Conservation (phyloP, 2,329 filamentous ascomycete genomes). For the Sporothrix pseudoabietina region DNA sequence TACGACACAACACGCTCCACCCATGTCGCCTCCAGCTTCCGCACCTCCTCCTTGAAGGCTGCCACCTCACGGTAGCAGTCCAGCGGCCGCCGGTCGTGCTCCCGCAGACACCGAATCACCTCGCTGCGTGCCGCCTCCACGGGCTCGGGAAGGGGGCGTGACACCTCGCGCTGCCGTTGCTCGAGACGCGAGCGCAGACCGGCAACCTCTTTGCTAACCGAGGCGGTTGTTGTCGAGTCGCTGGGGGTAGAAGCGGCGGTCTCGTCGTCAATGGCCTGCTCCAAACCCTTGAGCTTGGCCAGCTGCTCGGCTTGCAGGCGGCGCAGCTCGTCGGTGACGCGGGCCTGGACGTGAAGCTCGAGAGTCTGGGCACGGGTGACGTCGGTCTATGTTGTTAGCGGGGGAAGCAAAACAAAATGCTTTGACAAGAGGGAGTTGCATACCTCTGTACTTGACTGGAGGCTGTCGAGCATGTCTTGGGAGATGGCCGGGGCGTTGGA, state of each 20-base stretch:
- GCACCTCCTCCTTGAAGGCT: conserved; percentile 85
- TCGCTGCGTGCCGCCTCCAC: conserved; percentile 75
- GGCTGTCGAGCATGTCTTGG: conserved; percentile 75
- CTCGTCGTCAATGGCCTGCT: conserved; percentile 37
- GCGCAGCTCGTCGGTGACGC: conserved; percentile 82
- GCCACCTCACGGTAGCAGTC: conserved; percentile 96
- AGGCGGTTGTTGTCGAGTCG: conserved; percentile 32
- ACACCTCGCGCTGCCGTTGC: conserved; percentile 64
- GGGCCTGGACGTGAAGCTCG: conserved; percentile 85
- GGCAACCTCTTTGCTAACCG: conserved; percentile 62
- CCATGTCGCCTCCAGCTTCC: conserved; percentile 81
- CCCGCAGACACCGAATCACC: conserved; percentile 77
- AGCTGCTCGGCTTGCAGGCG: conserved; percentile 72
- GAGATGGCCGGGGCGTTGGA: conserved; percentile 61
- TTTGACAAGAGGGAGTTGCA: conserved; percentile 33
- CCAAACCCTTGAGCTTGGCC: conserved; percentile 63
- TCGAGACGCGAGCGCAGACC: conserved; percentile 62
- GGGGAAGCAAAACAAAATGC: background rate
- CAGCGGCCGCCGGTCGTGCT: conserved; percentile 83
- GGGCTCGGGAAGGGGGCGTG: conserved; percentile 65
- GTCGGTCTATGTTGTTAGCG: conserved; percentile 66
- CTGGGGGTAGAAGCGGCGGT: background rate
- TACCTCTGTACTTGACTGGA: conserved; percentile 87
- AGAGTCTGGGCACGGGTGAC: conserved; percentile 78
- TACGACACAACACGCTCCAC: conserved; percentile 74